These are phyloP conservation scores for Lasiosphaeris hirsuta DNA, from an alignment of 495 filamentous ascomycete species.

Conservation along the genomic window DNA sequence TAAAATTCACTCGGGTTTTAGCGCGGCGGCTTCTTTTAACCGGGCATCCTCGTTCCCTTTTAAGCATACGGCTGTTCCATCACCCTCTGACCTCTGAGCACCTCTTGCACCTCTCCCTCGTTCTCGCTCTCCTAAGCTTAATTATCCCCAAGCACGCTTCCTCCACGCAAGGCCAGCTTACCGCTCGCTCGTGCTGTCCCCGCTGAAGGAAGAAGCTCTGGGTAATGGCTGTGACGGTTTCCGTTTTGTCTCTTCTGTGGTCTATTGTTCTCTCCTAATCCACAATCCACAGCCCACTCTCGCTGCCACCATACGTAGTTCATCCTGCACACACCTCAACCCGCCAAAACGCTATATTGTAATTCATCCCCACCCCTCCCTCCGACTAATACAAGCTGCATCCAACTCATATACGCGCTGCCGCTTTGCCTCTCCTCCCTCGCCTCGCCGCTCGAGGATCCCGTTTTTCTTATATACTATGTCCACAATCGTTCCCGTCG, in stretches of 20 bases:
- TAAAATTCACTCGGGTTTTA: constrained; percentile 20
- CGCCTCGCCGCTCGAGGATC: background rate
- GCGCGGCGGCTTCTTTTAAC: constrained; percentile 22
- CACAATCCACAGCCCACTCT: constrained; percentile 13
- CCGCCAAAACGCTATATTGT: constrained; percentile 26
- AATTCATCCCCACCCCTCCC: constrained; percentile 18
- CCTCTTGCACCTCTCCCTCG: background rate
- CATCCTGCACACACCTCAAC: constrained; percentile 17
- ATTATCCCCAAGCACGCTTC: constrained; percentile 14
- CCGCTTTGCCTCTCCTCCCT: constrained; percentile 1
- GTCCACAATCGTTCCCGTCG: constrained; percentile 16
- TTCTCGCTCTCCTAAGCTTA: constrained; percentile 1
- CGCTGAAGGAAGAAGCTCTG: constrained; percentile 15
- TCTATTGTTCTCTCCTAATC: constrained; percentile 15
- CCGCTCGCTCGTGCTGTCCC: constrained; percentile 17
- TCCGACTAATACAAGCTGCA: constrained; percentile 17
- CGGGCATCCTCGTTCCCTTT: constrained; percentile 20
- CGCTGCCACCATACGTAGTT: constrained; percentile 21
- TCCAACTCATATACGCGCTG: constrained; percentile 9
- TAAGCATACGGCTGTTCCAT: constrained; percentile 14
- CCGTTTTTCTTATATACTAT: constrained; percentile 20
- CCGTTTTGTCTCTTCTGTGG: constrained; percentile 13
- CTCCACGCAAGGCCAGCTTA: constrained; percentile 17
- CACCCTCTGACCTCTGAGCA: constrained; percentile 1
- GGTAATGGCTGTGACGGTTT: constrained; percentile 22